Base-by-base conservation (phyloP, 2,329 filamentous ascomycete genomes). In the Colletotrichum acutatum region DNA sequence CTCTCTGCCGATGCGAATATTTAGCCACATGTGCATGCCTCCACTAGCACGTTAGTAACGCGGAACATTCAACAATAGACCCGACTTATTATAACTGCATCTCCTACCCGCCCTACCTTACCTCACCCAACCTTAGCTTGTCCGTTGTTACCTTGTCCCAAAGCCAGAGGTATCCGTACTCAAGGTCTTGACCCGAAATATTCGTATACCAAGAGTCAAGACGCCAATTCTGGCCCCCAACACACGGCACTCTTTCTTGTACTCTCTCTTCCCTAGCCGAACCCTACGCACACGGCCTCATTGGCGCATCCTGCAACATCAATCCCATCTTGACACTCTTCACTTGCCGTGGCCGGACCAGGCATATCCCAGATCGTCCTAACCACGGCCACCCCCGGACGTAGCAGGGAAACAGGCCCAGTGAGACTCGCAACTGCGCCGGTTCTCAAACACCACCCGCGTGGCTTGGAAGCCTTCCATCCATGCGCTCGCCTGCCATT, bases 391-490 rank as follows among this genome's bases (percentile, higher is more conserved):
- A 72, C n/a, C 69, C 66, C 69, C 53, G 59, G 69, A 64, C 53
- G 34, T 67, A 58, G 28, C 56, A 71, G 56, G 60, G 60, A 71
- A 71, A 73, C 66, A 73, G 71, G 71, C 71, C 71, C 49, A 52
- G 67, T 71, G 67, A 69, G 70, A 72, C 70, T 70, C 60, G 26
- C 66, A 61, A 71, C 71, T 66, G 56, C 67, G 34, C 67, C 53
- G 53, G 57, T 61, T 71, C 67, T 73, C 71, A 73, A 73, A 73
- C 71, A 73, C 66, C 61, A 71, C 56, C 71, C 32, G 60, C 61
- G 71, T 73, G 67, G 71, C 71, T 73, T 71, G 71, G 71, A 79
- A 68, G 79, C 58, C 30, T 53, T 22, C 28, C 26, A 60, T 46
- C 75, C 56, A 49, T 66, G 30, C 69, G n/a, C 64, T 34, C 37